Percentiles rank a stretch among this genome's conserved stretches.
phyloP scores from a whole-genome alignment of 768 basidiomycete genomes.

The Collybia sordida region DNA sequence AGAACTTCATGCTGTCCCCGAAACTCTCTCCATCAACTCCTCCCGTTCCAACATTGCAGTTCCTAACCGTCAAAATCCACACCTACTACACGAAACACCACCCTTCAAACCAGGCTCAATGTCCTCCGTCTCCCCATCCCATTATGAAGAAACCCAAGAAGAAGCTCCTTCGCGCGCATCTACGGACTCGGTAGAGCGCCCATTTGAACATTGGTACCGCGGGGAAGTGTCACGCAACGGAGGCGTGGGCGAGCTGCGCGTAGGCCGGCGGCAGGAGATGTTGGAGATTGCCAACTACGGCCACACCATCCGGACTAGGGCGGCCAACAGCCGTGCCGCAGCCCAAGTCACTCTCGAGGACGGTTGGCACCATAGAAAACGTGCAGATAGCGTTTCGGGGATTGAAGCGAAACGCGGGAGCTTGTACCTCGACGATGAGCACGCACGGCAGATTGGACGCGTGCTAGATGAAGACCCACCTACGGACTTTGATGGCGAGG shows the following conservation, averaged over 20 bases:
- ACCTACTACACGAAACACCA: slow-evolving; percentile 61
- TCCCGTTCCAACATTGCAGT: slow-evolving; percentile 31
- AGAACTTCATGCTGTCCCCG: slow-evolving; percentile 27
- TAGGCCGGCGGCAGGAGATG: slow-evolving; percentile 79
- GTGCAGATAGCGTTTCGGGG: slow-evolving; percentile 67
- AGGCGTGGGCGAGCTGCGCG: slow-evolving; percentile 81
- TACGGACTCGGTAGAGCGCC: slow-evolving; percentile 76
- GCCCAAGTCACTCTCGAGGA: slow-evolving; percentile 19
- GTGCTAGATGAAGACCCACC: slow-evolving; percentile 76
- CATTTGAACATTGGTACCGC: slow-evolving; percentile 89
- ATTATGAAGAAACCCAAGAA: slow-evolving; percentile 26
- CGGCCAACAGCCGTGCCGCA: slow-evolving; percentile 19
- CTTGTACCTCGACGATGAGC: slow-evolving; percentile 66
- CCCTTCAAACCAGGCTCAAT: slow-evolving; percentile 53
- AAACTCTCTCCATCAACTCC: slow-evolving; percentile 22
- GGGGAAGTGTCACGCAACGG: slow-evolving; percentile 86
- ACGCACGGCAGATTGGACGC: slow-evolving; percentile 40
- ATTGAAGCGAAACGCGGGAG: slow-evolving; percentile 58
- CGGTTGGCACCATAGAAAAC: slow-evolving; percentile 39
- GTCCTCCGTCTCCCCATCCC: slow-evolving; percentile 41
- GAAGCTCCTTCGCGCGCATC: slow-evolving; percentile 55
- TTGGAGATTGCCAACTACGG: slow-evolving; percentile 86
- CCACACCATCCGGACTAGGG: slow-evolving; percentile 47
- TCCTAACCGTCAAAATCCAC: slow-evolving; percentile 39
- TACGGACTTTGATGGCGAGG: slow-evolving; percentile 70